phyloP scores from a whole-genome alignment of 2,329 filamentous ascomycete genomes.

The Nemania bipapillata region DNA sequence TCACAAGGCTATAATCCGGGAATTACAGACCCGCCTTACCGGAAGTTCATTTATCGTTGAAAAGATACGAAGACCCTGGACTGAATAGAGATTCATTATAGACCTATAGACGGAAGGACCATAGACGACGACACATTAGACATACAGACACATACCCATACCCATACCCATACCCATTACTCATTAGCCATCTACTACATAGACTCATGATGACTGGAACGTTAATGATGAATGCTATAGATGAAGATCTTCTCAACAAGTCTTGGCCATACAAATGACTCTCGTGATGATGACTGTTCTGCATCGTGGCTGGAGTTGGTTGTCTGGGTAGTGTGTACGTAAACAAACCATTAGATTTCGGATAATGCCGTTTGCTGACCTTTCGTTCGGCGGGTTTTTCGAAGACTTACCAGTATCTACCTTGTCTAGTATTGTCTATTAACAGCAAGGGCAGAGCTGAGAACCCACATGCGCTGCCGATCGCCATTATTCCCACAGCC shows the following conservation, averaged over 20 bases:
- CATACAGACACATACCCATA: not conserved
- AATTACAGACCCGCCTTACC: constrained; percentile 30
- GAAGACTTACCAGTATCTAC: not conserved
- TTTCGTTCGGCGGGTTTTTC: not conserved
- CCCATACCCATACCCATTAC: too few relatives aligned
- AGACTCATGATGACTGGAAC: constrained; percentile 6
- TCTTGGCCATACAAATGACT: not conserved
- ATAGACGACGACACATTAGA: not conserved
- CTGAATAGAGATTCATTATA: constrained; percentile 26
- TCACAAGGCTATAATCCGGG: constrained; percentile 36
- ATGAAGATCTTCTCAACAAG: constrained; percentile 2
- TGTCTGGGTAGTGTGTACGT: not conserved
- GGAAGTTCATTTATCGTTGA: constrained; percentile 33
- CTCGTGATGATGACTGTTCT: constrained; percentile 17
- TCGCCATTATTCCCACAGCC: constrained; percentile 24
- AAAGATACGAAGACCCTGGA: constrained; percentile 30
- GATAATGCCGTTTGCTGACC: constrained; percentile 30
- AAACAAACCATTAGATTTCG: constrained; percentile 9
- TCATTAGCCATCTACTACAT: not conserved
- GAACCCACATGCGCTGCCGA: constrained; percentile 25
- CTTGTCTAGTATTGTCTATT: too few relatives aligned
- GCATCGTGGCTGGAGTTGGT: not conserved
- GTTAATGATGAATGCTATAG: constrained; percentile 9
- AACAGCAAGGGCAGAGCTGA: constrained; percentile 1
- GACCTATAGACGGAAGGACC: constrained; percentile 13